Evolutionary conservation across 805 yeast genomes (phyloP).

Genomic region (Lachancea quebecensis): DNA sequence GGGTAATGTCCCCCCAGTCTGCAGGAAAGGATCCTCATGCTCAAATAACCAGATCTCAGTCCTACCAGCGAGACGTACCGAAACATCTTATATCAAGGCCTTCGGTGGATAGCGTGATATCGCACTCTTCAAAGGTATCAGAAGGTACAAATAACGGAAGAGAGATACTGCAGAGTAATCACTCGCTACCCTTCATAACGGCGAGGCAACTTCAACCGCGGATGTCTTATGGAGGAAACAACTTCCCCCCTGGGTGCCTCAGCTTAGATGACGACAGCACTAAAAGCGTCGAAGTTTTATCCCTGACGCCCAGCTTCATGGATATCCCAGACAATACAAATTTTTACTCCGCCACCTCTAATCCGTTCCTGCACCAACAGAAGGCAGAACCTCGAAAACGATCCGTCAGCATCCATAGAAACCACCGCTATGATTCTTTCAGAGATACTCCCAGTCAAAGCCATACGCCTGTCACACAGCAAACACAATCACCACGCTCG

Average conservation of each 20-base stretch:
- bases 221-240: background rate
- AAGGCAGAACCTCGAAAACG: constrained; percentile 5
- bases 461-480: background rate
- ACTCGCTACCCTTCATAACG: background rate
- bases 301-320: constrained; percentile 37
- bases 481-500: background rate
- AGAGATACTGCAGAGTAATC: background rate
- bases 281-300: constrained; percentile 34
- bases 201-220: constrained; percentile 5
- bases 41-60: background rate
- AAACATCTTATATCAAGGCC: background rate
- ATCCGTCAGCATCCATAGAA: constrained; percentile 10
- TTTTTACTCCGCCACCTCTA: constrained; percentile 6
- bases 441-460: background rate
- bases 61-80: constrained; percentile 1
- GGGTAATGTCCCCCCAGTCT: background rate
- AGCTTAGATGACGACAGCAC: constrained; percentile 16
- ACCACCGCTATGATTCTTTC: constrained; percentile 10
- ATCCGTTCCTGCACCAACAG: constrained; percentile 5
- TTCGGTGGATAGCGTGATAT: constrained; percentile 3
- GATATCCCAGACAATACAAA: constrained; percentile 29
- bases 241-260: background rate
- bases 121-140: constrained; percentile 1
- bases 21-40: background rate
- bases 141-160: background rate